Evolutionary conservation across 345 rosid species (phyloP).

Genomic region (Schrenkiella parvula): DNA sequence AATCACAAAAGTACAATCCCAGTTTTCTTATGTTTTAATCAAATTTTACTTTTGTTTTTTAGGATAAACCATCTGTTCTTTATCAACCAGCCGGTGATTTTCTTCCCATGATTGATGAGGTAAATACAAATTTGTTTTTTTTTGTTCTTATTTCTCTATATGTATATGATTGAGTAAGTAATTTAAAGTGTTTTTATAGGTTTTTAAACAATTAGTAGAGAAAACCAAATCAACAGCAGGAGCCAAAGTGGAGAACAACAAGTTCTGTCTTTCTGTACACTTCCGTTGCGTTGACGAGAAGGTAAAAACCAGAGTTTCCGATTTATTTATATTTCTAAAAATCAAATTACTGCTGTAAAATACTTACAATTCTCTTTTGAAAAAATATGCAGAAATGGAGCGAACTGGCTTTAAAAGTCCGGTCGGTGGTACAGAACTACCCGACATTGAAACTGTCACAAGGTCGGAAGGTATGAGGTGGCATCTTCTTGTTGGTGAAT

Average conservation of each 20-base stretch:
- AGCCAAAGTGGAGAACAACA: slow-evolving; percentile 87
- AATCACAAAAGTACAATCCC: slow-evolving; percentile 23
- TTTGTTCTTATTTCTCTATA: background rate
- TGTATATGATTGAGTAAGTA: background rate
- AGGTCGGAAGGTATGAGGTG: slow-evolving; percentile 73
- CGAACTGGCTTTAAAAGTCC: slow-evolving; percentile 64
- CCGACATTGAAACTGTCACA: slow-evolving; percentile 65
- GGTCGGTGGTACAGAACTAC: slow-evolving; percentile 57
- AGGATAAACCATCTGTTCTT: slow-evolving; percentile 53
- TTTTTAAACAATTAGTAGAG: slow-evolving; percentile 52
- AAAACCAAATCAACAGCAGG: slow-evolving; percentile 72
- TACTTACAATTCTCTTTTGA: background rate
- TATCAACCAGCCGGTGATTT: slow-evolving; percentile 88
- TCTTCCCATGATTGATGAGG: slow-evolving; percentile 93
- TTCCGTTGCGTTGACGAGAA: slow-evolving; percentile 83
- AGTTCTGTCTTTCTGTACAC: slow-evolving; percentile 89
- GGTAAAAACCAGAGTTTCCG: slow-evolving; percentile 30
- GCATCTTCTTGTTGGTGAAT: slow-evolving; percentile 6
- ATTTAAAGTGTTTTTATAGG: slow-evolving; percentile 35
- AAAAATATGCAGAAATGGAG: slow-evolving; percentile 59
- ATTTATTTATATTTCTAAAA: background rate
- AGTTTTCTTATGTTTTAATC: background rate
- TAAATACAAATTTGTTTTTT: background rate
- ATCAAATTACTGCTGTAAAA: background rate
- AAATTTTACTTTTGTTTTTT: background rate